These are phyloP conservation scores for Symbiodinium natans DNA, from an alignment of 73 alveolate genomes.

Conservation along the genomic window DNA sequence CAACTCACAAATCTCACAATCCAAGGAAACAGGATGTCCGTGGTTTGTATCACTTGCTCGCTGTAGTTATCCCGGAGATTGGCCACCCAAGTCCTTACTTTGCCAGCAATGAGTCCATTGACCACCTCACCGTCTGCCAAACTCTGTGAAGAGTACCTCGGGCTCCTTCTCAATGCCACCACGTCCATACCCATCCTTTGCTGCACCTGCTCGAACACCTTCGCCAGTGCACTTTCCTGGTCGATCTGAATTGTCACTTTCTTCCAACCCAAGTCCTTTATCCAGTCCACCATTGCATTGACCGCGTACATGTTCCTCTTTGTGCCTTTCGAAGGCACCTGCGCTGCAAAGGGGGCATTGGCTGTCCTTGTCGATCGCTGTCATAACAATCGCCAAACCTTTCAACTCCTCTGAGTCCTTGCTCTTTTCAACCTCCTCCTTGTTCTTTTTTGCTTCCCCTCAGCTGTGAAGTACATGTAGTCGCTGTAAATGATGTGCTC, in stretches of 20 bases:
- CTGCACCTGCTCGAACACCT: neutral
- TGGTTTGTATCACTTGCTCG: neutral
- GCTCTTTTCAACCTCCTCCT: neutral
- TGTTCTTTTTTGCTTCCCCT: neutral
- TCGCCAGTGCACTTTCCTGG: neutral
- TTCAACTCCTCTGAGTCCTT: neutral
- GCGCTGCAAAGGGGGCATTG: conserved; percentile 3
- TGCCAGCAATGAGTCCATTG: neutral
- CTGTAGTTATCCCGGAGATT: neutral
- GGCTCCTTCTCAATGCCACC: neutral
- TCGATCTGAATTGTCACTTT: neutral
- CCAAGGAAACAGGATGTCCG: conserved; percentile 29
- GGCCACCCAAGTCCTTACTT: neutral
- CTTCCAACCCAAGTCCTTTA: neutral
- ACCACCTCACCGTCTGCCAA: neutral
- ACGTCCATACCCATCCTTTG: neutral
- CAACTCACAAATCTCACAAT: neutral
- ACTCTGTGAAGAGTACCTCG: neutral
- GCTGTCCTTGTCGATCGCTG: neutral
- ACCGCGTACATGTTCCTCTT: too few relatives aligned
- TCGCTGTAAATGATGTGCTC: neutral
- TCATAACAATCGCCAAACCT: neutral
- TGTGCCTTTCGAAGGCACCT: neutral
- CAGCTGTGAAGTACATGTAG: neutral
- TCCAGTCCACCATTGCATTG: neutral